phyloP scores from a whole-genome alignment of 1,284 basidiomycete genomes.

The Cystobasidiaceae sp. region DNA sequence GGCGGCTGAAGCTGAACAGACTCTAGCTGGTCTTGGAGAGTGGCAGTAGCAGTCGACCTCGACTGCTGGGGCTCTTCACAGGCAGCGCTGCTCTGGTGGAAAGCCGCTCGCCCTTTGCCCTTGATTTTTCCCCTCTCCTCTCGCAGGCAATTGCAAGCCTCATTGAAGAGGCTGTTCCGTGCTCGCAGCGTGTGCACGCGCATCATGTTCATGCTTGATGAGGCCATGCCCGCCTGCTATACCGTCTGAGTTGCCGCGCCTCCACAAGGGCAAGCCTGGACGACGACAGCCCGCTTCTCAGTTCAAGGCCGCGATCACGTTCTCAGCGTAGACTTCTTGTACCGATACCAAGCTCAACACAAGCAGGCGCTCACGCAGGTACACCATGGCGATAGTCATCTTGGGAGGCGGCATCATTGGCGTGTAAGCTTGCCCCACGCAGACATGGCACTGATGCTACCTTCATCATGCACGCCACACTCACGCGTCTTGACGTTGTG shows the following conservation, averaged over 20 bases:
- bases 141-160: not conserved
- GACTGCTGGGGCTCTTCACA: not conserved
- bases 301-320: too few species aligned
- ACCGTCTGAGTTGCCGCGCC: too few species aligned
- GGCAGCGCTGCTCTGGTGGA: not conserved
- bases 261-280: too few species aligned
- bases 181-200: not conserved
- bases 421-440: not conserved
- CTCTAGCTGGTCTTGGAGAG: not conserved
- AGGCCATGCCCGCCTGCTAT: constrained; percentile 7
- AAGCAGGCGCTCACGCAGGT: too few species aligned
- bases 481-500: not conserved
- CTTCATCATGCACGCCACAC: too few species aligned
- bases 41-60: not conserved
- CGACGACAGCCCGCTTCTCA: too few species aligned
- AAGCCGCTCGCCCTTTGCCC: constrained; percentile 9
- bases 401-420: constrained; percentile 4
- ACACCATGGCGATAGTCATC: not conserved
- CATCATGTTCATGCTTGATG: constrained; percentile 2
- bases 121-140: constrained; percentile 1
- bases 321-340: too few species aligned
- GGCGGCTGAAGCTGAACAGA: not conserved
- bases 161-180: not conserved
- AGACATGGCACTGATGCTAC: too few species aligned
- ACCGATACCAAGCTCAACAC: too few species aligned